Base-by-base conservation (phyloP, 2,329 filamentous ascomycete genomes). In the Niveomyces coronatus region DNA sequence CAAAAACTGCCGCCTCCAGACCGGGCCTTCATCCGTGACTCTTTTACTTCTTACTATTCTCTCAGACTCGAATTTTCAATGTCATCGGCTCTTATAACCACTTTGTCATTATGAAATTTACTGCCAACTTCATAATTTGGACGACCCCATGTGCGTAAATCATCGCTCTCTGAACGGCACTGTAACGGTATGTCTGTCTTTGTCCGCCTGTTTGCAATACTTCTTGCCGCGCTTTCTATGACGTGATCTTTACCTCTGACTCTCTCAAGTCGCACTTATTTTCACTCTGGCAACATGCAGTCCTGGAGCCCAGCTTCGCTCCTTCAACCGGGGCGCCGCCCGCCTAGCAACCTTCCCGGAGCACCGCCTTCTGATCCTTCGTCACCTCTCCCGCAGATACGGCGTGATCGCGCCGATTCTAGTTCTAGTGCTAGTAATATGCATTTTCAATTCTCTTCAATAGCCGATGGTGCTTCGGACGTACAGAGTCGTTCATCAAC, bases 381-480 rank as follows among this genome's bases (percentile, higher is more conserved):
- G 5, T 39, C 49, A 13, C 47, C 49, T 19, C 46, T 47, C 32
- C 32, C 32, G 20, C 24, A 37, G 37, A 31, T 44, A 26, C 41
- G 45, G 20, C 39, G 45, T 43, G 44, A 51, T 41, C 45, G 49
- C 29, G 39, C 47, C 44, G 40, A 43, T 42, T 44, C 46, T 42
- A 50, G 45, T 43, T 48, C 50, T 24, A 58, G 49, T 44, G 47
- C 49, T 27, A 57, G 48, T 43, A 54, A 47, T 43, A 44, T 60
- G 5, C 47, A 66, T 35, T 64, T 72, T 31, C 60, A 67, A 39
- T 67, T 68, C 42, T 44, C 61, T n/a, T 60, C 46, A 37, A 52
- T 59, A 13, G 50, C 54, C 35, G 57, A 58, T 16, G 48, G 52
- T 4, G 42, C 57, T 6, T 61, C 61, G 22, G 52, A 54, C 4